Evolutionary conservation across 1,284 basidiomycete genomes (phyloP), one percentile per base, ranked within the genome.

Genomic region (Trametes pubescens): DNA sequence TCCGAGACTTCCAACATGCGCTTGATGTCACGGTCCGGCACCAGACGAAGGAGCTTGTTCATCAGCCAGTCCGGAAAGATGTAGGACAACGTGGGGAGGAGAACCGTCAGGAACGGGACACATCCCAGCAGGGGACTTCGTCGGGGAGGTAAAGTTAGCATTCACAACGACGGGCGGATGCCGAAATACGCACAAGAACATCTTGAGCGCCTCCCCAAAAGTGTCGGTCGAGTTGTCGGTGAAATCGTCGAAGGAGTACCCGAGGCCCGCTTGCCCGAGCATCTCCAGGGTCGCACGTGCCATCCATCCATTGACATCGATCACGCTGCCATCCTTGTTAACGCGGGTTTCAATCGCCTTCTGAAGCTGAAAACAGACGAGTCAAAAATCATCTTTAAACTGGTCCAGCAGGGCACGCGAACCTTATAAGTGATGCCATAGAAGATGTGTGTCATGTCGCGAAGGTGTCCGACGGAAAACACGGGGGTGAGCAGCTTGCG

Each of bases 211-310:
- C 4, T 69, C 64, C 10, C 69, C 69, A 44, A 75, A 77, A 16
- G 74, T 69, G 35, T 70, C 66, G 18, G 74, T 65, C 8, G 72
- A 73, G 11, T 75, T 67, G 9, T 67, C 66, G 3, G 67, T 62
- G 56, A 79, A 73, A 37, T 75, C 71, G 63, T 78, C 73, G 69
- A 80, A 80, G 3, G 78, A 77, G 54, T 80, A 77, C 0, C 79
- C 80, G 1, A 81, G 65, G 0, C 76, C 79, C 18, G 75, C 78
- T 49, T 78, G 77, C 11, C 77, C 76, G 63, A 81, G 76, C 57
- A 80, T 71, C 66, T 81, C 80, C 35, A 81, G 73, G 0, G 79
- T 74, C 2, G 75, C 72, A 21, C 78, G 77, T 11, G 71, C 74
- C 62, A 80, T 73, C 64, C 73, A 77, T 21, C 76, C 71, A 37